Evolutionary conservation across 495 filamentous ascomycete genomes (phyloP).

Genomic region (Cenococcum geophilum): DNA sequence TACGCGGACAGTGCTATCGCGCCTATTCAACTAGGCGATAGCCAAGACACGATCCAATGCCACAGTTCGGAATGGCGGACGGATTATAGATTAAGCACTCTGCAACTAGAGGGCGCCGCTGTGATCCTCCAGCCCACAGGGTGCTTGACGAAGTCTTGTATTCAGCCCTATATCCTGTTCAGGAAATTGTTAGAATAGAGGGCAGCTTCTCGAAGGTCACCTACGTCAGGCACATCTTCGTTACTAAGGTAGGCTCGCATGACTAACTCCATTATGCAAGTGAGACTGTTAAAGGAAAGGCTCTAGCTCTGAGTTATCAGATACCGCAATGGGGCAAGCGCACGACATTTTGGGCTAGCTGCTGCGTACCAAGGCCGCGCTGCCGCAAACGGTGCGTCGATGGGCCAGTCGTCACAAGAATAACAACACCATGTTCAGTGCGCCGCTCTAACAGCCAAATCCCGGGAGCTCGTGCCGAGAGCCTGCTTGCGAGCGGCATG

Average conservation of each 20-base stretch:
- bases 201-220: neutral
- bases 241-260: neutral
- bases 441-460: neutral
- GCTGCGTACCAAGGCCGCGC: neutral
- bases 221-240: neutral
- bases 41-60: no score
- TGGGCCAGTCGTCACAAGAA: constrained; percentile 3
- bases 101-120: no score
- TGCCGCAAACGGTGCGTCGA: neutral
- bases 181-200: neutral
- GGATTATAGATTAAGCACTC: no score
- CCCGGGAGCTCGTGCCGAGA: neutral
- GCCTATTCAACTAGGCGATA: no score
- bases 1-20: no score
- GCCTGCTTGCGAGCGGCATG: neutral
- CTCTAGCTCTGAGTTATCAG: neutral
- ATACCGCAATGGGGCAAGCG: constrained; percentile 2
- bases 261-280: constrained; percentile 1
- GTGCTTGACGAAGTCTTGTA: neutral
- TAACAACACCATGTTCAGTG: neutral
- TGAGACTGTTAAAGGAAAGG: neutral
- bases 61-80: no score
- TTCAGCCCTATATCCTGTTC: constrained; percentile 1
- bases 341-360: neutral
- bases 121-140: no score